These are phyloP conservation scores for Sclerotinia minor DNA, from an alignment of 2,329 filamentous ascomycete species.

Conservation along the genomic window DNA sequence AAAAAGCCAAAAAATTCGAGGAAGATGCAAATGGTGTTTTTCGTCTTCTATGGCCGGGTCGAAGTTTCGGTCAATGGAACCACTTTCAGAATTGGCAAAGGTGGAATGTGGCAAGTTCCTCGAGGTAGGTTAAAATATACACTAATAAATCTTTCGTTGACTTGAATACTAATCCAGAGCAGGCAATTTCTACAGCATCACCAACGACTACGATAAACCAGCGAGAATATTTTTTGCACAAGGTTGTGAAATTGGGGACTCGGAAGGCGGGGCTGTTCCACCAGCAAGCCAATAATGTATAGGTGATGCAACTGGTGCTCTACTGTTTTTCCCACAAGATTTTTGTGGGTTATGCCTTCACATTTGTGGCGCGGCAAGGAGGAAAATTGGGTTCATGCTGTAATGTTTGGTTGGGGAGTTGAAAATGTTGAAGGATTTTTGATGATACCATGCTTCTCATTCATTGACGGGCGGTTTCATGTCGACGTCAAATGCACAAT, in stretches of 20 bases:
- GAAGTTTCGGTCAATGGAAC: conserved; percentile 74
- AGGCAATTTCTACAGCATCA: conserved; percentile 95
- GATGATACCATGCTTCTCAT: conserved; percentile 24
- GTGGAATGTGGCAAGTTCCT: conserved; percentile 92
- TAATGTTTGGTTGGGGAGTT: conserved; percentile 16
- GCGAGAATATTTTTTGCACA: conserved; percentile 92
- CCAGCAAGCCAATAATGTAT: conserved; percentile 15
- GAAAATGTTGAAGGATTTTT: conserved; percentile 7
- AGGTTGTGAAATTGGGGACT: conserved; percentile 59
- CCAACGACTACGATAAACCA: conserved; percentile 70
- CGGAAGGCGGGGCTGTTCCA: conserved; percentile 7
- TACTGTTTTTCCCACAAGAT: not conserved
- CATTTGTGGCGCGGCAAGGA: not conserved
- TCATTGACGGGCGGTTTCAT: conserved; percentile 8
- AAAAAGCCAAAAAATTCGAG: conserved; percentile 91
- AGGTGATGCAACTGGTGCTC: conserved; percentile 8
- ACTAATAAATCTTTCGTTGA: not conserved
- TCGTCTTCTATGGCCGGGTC: conserved; percentile 81
- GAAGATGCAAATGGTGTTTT: conserved; percentile 97
- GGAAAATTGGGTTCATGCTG: not conserved
- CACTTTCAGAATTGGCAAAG: conserved; percentile 78
- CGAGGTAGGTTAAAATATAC: conserved; percentile 65
- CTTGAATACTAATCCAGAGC: conserved; percentile 27
- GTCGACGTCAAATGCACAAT: conserved; percentile 6
- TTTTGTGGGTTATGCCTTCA: not conserved